Evolutionary conservation across 2,329 filamentous ascomycete genomes (phyloP).

Genomic region (Epichloe gansuensis): DNA sequence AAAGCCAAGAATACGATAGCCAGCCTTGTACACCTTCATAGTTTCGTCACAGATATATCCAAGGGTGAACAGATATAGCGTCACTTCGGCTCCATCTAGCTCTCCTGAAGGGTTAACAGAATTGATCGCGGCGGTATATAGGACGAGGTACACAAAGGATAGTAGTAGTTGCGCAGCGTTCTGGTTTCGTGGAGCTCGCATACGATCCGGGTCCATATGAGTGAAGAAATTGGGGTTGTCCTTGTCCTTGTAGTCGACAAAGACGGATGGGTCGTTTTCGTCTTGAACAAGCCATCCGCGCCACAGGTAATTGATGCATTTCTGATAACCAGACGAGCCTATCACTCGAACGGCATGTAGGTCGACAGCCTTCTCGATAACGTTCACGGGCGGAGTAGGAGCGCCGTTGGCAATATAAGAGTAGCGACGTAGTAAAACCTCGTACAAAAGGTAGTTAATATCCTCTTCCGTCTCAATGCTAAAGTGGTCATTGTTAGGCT

Average conservation of each 20-base stretch:
- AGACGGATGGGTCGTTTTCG: slow-evolving; percentile 77
- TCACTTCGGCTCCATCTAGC: slow-evolving; percentile 68
- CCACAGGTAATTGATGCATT: slow-evolving; percentile 89
- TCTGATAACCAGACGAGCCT: slow-evolving; percentile 86
- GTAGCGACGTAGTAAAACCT: slow-evolving; percentile 77
- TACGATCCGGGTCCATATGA: slow-evolving; percentile 87
- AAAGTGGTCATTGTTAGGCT: background rate
- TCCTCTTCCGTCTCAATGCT: slow-evolving; percentile 82
- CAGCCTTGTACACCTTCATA: slow-evolving; percentile 87
- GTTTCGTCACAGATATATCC: slow-evolving; percentile 84
- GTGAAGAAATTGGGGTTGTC: slow-evolving; percentile 63
- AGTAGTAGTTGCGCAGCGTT: slow-evolving; percentile 79
- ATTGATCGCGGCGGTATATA: slow-evolving; percentile 89
- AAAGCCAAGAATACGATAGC: slow-evolving; percentile 80
- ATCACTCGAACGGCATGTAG: slow-evolving; percentile 82
- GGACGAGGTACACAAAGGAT: slow-evolving; percentile 65
- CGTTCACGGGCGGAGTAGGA: slow-evolving; percentile 66
- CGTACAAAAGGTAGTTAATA: slow-evolving; percentile 62
- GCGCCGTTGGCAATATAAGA: slow-evolving; percentile 62
- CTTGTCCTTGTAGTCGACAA: slow-evolving; percentile 76
- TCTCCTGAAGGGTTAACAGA: slow-evolving; percentile 79
- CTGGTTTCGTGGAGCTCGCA: slow-evolving; percentile 86
- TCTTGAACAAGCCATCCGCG: slow-evolving; percentile 94
- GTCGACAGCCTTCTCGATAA: slow-evolving; percentile 86
- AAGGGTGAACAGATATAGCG: slow-evolving; percentile 82